These are phyloP conservation scores for Leccinum boreale DNA, from an alignment of 768 basidiomycete species.

Conservation along the genomic window DNA sequence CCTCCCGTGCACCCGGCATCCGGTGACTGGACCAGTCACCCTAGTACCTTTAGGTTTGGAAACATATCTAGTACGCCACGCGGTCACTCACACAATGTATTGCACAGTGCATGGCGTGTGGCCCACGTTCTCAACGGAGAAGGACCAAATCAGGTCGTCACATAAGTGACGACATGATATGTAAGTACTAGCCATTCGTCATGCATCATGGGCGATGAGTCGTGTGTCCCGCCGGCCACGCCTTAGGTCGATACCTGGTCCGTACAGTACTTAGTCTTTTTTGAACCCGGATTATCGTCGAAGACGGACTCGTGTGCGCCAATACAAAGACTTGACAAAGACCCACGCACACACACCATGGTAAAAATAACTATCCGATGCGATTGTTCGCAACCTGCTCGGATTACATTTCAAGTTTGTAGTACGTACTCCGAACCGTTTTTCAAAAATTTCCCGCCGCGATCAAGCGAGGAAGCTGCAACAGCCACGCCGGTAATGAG, in stretches of 20 bases:
- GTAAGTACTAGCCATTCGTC: not conserved
- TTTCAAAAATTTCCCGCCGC: too few species aligned
- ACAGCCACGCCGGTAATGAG: too few species aligned
- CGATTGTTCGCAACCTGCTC: too few species aligned
- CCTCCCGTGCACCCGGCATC: not conserved
- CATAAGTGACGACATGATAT: not conserved
- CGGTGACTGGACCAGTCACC: not conserved
- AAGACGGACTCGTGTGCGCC: too few species aligned
- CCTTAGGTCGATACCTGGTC: not conserved
- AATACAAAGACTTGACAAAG: not conserved
- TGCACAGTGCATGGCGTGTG: constrained; percentile 4
- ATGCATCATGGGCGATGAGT: too few species aligned
- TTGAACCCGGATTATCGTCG: too few species aligned
- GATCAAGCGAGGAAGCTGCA: too few species aligned
- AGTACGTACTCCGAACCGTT: too few species aligned
- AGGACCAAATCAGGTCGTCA: not conserved
- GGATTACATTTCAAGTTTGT: too few species aligned
- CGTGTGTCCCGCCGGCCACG: not conserved
- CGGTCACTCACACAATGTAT: not conserved
- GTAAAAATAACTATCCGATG: too few species aligned
- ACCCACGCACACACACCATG: not conserved
- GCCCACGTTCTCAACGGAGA: constrained; percentile 8
- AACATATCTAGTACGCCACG: not conserved
- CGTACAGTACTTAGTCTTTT: not conserved
- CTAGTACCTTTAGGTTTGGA: not conserved